phyloP scores from a whole-genome alignment of 169 alveolate species.

The Plasmodium chabaudi region DNA sequence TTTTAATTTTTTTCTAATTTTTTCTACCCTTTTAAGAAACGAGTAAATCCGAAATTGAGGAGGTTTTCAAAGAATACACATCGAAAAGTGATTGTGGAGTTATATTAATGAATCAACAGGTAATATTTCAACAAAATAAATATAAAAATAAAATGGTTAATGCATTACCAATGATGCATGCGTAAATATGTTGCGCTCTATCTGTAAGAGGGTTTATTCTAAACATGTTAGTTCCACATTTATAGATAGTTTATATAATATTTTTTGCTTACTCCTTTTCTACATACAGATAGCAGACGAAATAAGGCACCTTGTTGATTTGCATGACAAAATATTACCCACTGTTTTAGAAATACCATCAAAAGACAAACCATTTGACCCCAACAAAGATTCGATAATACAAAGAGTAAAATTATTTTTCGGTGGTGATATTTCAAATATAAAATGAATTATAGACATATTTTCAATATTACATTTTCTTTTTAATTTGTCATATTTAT shows the following conservation, averaged over 20 bases:
- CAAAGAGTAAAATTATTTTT: constrained; percentile 82
- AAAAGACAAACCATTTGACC: constrained; percentile 85
- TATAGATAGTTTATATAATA: too few species aligned
- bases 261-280: background rate
- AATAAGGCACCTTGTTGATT: constrained; percentile 79
- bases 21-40: constrained; percentile 71
- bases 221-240: too few species aligned
- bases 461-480: background rate
- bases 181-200: too few species aligned
- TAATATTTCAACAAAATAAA: constrained; percentile 13
- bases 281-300: constrained; percentile 79
- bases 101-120: constrained; percentile 83
- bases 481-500: background rate
- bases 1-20: background rate
- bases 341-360: constrained; percentile 85
- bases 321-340: constrained; percentile 81
- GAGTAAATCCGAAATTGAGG: constrained; percentile 81
- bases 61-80: constrained; percentile 80
- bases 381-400: constrained; percentile 84
- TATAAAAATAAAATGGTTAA: background rate
- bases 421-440: constrained; percentile 79
- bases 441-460: constrained; percentile 8
- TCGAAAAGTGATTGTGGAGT: constrained; percentile 83
- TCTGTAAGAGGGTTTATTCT: too few species aligned
- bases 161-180: background rate